A percentile compares a stretch with the other conserved stretches of the same genome.
phyloP scores from a whole-genome alignment of 306 rosid species.

The Sphenostylis stenocarpa region DNA sequence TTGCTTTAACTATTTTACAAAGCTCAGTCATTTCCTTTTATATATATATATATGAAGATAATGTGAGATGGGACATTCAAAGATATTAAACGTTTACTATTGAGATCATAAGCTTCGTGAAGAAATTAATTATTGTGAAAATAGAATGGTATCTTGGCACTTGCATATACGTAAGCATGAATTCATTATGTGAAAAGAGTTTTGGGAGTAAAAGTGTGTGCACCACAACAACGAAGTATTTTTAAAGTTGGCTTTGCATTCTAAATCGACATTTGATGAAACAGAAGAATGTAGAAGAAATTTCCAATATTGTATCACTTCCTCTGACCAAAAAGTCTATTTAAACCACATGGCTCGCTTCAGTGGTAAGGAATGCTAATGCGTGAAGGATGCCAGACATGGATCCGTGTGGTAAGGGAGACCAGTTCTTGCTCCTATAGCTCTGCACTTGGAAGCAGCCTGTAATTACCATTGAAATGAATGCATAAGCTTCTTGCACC shows the following conservation, averaged over 20 bases:
- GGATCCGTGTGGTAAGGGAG: conserved; percentile 60
- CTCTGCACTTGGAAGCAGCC: conserved; percentile 82
- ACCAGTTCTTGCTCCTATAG: conserved; percentile 76
- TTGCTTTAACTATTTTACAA: not conserved
- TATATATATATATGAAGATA: too few species aligned
- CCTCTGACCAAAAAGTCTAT: not conserved
- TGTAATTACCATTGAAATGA: conserved; percentile 36
- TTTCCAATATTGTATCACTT: not conserved
- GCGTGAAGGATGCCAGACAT: conserved; percentile 48
- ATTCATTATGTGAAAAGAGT: too few species aligned
- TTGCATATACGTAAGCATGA: not conserved
- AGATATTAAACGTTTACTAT: too few species aligned
- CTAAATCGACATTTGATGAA: not conserved
- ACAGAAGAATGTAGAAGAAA: not conserved
- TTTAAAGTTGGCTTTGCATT: not conserved
- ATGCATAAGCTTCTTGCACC: conserved; percentile 11
- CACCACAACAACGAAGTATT: not conserved
- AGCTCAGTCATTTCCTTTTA: not conserved
- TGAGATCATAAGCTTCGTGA: not conserved
- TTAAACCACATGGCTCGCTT: not conserved
- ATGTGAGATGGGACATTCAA: too few species aligned
- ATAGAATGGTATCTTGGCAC: not conserved
- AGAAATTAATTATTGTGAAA: not conserved
- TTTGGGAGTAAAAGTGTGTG: not conserved
- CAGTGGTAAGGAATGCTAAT: not conserved